phyloP scores from a whole-genome alignment of 768 basidiomycete species.

The Sporobolomyces phaffii region DNA sequence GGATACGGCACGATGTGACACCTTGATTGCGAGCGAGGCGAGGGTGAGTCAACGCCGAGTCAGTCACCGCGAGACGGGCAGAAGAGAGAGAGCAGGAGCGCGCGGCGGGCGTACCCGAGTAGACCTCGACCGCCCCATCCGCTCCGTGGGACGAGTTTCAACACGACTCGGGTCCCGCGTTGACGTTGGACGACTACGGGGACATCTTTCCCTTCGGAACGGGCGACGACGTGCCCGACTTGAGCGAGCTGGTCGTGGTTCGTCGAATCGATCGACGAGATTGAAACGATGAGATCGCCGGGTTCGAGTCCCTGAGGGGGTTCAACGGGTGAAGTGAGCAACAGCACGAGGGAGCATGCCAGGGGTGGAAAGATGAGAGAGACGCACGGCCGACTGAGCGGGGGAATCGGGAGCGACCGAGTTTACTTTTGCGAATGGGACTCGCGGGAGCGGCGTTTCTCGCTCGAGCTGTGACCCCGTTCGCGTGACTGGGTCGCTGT shows the following conservation, averaged over 20 bases:
- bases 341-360: neutral
- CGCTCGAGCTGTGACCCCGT: conserved; percentile 40
- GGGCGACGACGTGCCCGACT: conserved; percentile 65
- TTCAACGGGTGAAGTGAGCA: conserved; percentile 12
- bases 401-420: conserved; percentile 74
- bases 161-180: neutral
- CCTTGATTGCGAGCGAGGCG: neutral
- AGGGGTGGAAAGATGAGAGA: conserved; percentile 30
- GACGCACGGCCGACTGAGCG: conserved; percentile 68
- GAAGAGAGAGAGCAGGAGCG: neutral
- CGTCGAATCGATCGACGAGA: conserved; percentile 58
- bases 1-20: conserved; percentile 31
- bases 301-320: conserved; percentile 62
- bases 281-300: conserved; percentile 67
- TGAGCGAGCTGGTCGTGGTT: conserved; percentile 53
- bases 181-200: neutral
- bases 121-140: conserved; percentile 35
- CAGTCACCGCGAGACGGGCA: neutral
- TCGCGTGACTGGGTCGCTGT: no score
- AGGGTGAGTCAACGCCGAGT: neutral
- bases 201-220: conserved; percentile 62
- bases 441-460: conserved; percentile 28
- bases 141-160: conserved; percentile 22
- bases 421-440: conserved; percentile 74
- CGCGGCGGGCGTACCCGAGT: conserved; percentile 19